Evolutionary conservation across 176 grass and related monocot genomes (phyloP).

Genomic region (Otatea glauca): DNA sequence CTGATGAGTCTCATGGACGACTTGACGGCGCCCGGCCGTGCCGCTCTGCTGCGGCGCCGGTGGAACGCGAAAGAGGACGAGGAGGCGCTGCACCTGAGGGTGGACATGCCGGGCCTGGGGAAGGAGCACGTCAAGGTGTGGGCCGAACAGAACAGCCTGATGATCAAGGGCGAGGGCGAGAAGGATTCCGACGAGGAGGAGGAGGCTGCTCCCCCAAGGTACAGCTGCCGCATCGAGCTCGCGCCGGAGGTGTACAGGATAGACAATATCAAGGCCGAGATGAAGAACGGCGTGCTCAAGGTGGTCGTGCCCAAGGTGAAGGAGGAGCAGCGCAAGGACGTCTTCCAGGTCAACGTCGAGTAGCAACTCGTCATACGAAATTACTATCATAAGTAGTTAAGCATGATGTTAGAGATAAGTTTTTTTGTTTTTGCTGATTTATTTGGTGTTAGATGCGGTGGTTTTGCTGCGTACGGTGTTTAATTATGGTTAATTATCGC

Average conservation of each 20-base stretch:
- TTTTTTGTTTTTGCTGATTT: not conserved
- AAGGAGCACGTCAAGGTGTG: slow-evolving; percentile 76
- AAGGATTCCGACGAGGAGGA: slow-evolving; percentile 39
- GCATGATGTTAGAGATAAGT: not conserved
- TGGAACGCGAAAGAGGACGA: slow-evolving; percentile 75
- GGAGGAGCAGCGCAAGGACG: slow-evolving; percentile 71
- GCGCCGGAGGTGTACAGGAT: slow-evolving; percentile 61
- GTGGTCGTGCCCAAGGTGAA: slow-evolving; percentile 87
- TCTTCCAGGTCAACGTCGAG: slow-evolving; percentile 71
- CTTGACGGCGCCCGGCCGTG: slow-evolving; percentile 17
- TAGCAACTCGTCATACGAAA: slow-evolving; percentile 5
- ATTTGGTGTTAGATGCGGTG: no score
- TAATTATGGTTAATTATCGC: no score
- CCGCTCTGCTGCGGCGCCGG: slow-evolving; percentile 35
- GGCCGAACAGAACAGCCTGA: slow-evolving; percentile 49
- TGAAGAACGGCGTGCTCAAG: slow-evolving; percentile 94
- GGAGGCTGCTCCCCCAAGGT: slow-evolving; percentile 25
- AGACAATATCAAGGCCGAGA: slow-evolving; percentile 92
- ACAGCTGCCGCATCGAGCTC: slow-evolving; percentile 67
- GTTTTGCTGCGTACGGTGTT: no score
- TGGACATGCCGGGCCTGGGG: slow-evolving; percentile 80
- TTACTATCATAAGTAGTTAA: not conserved
- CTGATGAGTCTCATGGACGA: slow-evolving; percentile 80
- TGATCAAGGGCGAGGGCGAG: slow-evolving; percentile 61
- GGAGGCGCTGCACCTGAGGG: slow-evolving; percentile 62